Conservation (phyloP, 1,139 yeast species). For the Suhomyces anneliseae region DNA sequence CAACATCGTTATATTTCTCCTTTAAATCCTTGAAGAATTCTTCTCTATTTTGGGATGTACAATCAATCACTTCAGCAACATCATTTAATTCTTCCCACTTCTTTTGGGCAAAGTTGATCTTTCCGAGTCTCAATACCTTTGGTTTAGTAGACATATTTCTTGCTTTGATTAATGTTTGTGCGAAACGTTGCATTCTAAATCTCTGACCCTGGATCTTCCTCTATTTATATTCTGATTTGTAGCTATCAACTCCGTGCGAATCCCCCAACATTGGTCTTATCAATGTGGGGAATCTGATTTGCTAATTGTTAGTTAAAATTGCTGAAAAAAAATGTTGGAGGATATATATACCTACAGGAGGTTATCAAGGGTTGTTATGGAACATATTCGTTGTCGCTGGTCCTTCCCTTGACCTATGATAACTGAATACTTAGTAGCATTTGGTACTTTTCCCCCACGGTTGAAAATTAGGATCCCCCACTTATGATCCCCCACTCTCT, state of each 20-base stretch:
- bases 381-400: too few species aligned
- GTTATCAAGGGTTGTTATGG: too few species aligned
- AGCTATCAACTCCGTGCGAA: not conserved
- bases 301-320: not conserved
- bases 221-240: not conserved
- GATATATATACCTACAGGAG: too few species aligned
- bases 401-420: too few species aligned
- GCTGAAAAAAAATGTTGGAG: too few species aligned
- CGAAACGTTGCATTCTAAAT: not conserved
- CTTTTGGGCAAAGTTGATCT: constrained; percentile 49
- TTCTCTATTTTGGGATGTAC: constrained; percentile 45
- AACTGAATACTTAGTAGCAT: too few species aligned
- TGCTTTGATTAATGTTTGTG: not conserved
- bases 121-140: constrained; percentile 60
- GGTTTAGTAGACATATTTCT: constrained; percentile 31
- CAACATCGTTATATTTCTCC: constrained; percentile 47
- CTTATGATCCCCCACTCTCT: not conserved
- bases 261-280: not conserved
- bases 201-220: not conserved
- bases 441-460: not conserved
- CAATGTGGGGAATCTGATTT: not conserved
- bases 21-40: constrained; percentile 53
- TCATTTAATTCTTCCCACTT: constrained; percentile 54
- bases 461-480: not conserved
- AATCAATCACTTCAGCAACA: constrained; percentile 52